Conservation (phyloP, 768 basidiomycete species). For the Xerocomellus chrysenteron region DNA sequence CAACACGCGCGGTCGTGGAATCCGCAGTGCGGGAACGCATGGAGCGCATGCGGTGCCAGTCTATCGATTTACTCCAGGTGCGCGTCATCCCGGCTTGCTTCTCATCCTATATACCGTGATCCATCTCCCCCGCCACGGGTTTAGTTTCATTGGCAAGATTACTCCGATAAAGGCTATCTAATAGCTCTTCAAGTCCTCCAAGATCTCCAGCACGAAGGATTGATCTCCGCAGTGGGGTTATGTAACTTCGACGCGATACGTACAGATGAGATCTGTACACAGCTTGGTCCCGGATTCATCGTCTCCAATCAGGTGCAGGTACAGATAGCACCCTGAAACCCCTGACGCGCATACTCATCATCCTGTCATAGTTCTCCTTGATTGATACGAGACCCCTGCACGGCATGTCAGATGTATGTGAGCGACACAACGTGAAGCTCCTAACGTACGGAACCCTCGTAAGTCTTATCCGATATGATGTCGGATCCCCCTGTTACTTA, state of each 20-base stretch:
- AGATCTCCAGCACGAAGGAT: constrained; percentile 56
- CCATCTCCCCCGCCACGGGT: neutral
- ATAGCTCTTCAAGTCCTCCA: constrained; percentile 50
- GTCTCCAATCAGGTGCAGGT: constrained; percentile 87
- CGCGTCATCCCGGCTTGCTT: constrained; percentile 5
- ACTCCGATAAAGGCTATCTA: constrained; percentile 49
- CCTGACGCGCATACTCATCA: constrained; percentile 12
- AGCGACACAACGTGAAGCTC: constrained; percentile 68
- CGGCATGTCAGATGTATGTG: constrained; percentile 75
- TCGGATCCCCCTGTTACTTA: constrained; percentile 2
- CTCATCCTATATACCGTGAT: neutral
- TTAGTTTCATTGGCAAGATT: constrained; percentile 83
- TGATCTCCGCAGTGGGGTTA: constrained; percentile 67
- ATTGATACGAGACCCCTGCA: constrained; percentile 77
- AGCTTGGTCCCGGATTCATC: constrained; percentile 65
- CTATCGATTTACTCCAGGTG: constrained; percentile 75
- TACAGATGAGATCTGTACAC: constrained; percentile 78
- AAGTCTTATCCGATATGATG: constrained; percentile 23
- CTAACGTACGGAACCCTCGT: constrained; percentile 83
- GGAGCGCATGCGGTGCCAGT: constrained; percentile 57
- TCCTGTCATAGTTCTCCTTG: constrained; percentile 62
- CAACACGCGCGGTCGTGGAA: constrained; percentile 56
- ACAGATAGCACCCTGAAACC: constrained; percentile 6
- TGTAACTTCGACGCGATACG: constrained; percentile 79
- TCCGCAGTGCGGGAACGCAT: constrained; percentile 68